Percentiles rank a stretch among this genome's conserved stretches.
Conservation (phyloP, 2,329 filamentous ascomycete species). For the Botrytis squamosa region DNA sequence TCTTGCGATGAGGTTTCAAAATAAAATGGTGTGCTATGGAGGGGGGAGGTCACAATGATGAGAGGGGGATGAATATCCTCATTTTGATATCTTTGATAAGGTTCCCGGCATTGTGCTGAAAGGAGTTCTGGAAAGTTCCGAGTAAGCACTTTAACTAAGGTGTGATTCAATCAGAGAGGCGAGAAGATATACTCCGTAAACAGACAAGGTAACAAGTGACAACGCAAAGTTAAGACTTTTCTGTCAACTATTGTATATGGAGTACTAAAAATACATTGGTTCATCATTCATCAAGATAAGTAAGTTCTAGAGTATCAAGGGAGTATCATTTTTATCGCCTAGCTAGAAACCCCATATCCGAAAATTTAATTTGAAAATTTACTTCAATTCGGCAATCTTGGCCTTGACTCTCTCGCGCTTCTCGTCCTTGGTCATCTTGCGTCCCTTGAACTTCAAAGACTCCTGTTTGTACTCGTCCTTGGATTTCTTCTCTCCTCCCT, state of each 20-base stretch:
- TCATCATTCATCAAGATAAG: conserved; percentile 3
- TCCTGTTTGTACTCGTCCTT: conserved; percentile 97
- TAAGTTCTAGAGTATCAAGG: neutral
- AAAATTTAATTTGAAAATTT: conserved; percentile 26
- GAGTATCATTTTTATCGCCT: conserved; percentile 14
- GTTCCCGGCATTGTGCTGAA: neutral
- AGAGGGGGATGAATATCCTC: neutral
- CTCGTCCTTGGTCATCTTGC: conserved; percentile 81
- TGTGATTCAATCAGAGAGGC: neutral
- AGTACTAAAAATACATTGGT: neutral
- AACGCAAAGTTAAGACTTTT: neutral
- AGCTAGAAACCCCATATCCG: conserved; percentile 24
- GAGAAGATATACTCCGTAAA: neutral
- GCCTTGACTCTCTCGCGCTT: conserved; percentile 79
- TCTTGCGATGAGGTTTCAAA: neutral
- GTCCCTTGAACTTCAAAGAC: conserved; percentile 81
- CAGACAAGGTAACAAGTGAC: neutral
- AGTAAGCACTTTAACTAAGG: neutral
- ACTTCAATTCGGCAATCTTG: conserved; percentile 82
- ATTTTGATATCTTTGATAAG: neutral
- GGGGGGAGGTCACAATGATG: neutral
- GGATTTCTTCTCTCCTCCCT: conserved; percentile 77
- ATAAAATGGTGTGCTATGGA: neutral
- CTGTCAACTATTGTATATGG: neutral
- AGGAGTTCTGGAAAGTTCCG: neutral